Evolutionary conservation across 805 yeast genomes (phyloP), one percentile per base, ranked within the genome.

Genomic region (Scheffersomyces amazonensis): DNA sequence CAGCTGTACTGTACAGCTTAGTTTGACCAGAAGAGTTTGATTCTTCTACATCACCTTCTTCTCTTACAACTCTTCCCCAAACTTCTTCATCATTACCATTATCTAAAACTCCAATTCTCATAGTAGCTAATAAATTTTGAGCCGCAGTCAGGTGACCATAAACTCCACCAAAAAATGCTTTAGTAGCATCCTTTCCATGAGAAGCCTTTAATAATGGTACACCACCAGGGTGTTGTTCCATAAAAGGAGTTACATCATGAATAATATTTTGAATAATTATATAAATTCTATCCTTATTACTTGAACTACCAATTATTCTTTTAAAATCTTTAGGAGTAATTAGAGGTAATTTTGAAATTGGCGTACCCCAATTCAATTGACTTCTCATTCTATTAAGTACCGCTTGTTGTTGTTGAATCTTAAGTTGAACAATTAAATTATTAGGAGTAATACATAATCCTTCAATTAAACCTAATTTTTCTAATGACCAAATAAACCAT

Each of bases 191-290:
- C 59, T 85, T 87, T 10, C 97, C 97, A 41, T 87, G 81, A 2
- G 95, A 86, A 0, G 93, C 81, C 46, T 70, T 71, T 39, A 90
- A 78, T 35, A 90, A 72, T 4, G 90, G 82, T 22, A 80, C 62
- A 2, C 98, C 98, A 48, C 98, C 98, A 2, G 98, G 98, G 61
- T 90, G 98, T 53, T 87, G 87, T 50, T 83, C 81, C 58, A 89
- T 81, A 59, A 90, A 90, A 20, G 93, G 95, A 4, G 96, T 82
- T 10, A 91, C 85, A 57, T 90, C 97, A 61, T 91, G 97, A 18
- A 90, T 93, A 36, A 91, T 87, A 25, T 95, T 95, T 31, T 87
- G 86, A 34, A 90, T 87, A 11, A 88, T 87, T 20, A 88, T 87
- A 46, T 88, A 74, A 21, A 83, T 81, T 58, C 55, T 69, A 59